phyloP scores from a whole-genome alignment of 2,329 filamentous ascomycete genomes.

The Cercospora brassicicola region DNA sequence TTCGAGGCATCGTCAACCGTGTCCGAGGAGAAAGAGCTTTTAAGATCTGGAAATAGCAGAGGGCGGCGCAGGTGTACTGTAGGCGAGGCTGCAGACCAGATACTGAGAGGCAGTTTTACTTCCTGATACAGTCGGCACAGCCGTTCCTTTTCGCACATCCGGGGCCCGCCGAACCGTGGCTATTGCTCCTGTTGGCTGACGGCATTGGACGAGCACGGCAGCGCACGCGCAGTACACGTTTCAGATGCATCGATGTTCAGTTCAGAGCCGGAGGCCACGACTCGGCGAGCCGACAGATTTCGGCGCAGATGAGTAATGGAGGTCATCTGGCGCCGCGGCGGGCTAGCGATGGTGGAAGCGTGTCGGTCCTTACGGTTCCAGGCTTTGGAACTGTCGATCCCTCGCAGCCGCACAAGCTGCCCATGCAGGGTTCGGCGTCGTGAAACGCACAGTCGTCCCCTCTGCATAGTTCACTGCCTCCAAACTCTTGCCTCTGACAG shows the following conservation, averaged over 20 bases:
- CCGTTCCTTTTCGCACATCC: neutral
- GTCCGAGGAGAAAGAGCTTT: neutral
- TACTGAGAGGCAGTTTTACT: slow-evolving; percentile 1
- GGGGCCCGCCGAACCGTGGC: neutral
- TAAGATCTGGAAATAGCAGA: neutral
- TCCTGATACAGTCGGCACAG: slow-evolving; percentile 1
- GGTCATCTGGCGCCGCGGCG: neutral
- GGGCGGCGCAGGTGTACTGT: neutral
- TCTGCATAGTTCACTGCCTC: slow-evolving; percentile 2
- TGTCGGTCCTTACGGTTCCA: slow-evolving; percentile 5
- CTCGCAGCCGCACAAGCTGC: slow-evolving; percentile 1
- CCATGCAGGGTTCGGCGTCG: slow-evolving; percentile 1
- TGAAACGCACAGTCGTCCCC: slow-evolving; percentile 3
- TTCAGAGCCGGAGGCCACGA: neutral
- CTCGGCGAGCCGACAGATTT: slow-evolving; percentile 1
- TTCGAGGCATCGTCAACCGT: neutral
- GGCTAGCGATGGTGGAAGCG: neutral
- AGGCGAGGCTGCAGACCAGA: neutral
- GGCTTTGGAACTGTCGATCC: slow-evolving; percentile 5
- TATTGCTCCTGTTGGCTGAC: neutral
- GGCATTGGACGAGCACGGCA: neutral
- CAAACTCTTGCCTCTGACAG: slow-evolving; percentile 7
- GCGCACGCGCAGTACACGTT: slow-evolving; percentile 1
- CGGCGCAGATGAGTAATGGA: slow-evolving; percentile 5
- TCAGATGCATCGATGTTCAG: neutral